Conservation (phyloP, 768 basidiomycete genomes). For the Lactifluus rugatus region DNA sequence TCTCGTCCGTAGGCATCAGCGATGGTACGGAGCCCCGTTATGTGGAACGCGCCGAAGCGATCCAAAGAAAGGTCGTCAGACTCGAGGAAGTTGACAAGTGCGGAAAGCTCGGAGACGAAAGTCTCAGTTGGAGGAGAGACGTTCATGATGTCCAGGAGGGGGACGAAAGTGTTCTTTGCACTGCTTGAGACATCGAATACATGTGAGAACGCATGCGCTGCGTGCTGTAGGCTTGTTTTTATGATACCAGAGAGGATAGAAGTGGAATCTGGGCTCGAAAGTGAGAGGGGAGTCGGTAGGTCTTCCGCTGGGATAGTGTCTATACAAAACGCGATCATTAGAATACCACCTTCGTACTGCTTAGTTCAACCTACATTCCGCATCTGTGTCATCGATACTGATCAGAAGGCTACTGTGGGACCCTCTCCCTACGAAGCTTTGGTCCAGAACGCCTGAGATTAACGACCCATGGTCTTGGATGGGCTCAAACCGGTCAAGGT, state of each 20-base stretch:
- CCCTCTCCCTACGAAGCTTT: slow-evolving; percentile 50
- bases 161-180: slow-evolving; percentile 25
- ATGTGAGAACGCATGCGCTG: slow-evolving; percentile 46
- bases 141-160: slow-evolving; percentile 34
- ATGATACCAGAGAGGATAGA: slow-evolving; percentile 43
- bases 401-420: slow-evolving; percentile 42
- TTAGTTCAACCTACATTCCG: slow-evolving; percentile 35
- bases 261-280: slow-evolving; percentile 26
- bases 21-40: slow-evolving; percentile 42
- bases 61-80: slow-evolving; percentile 33
- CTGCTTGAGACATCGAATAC: slow-evolving; percentile 33
- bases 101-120: slow-evolving; percentile 35
- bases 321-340: slow-evolving; percentile 23
- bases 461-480: slow-evolving; percentile 30
- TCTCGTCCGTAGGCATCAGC: slow-evolving; percentile 36
- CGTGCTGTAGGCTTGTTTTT: slow-evolving; percentile 48
- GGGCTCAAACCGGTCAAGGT: slow-evolving; percentile 56
- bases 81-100: slow-evolving; percentile 46
- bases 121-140: slow-evolving; percentile 29
- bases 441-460: slow-evolving; percentile 21
- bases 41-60: slow-evolving; percentile 53
- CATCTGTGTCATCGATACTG: slow-evolving; percentile 46
- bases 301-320: slow-evolving; percentile 45
- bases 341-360: not conserved
- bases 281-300: slow-evolving; percentile 40